Percentiles rank a stretch among this genome's conserved stretches.
Conservation (phyloP, 208 protist species). For the Leishmania martiniquensis region DNA sequence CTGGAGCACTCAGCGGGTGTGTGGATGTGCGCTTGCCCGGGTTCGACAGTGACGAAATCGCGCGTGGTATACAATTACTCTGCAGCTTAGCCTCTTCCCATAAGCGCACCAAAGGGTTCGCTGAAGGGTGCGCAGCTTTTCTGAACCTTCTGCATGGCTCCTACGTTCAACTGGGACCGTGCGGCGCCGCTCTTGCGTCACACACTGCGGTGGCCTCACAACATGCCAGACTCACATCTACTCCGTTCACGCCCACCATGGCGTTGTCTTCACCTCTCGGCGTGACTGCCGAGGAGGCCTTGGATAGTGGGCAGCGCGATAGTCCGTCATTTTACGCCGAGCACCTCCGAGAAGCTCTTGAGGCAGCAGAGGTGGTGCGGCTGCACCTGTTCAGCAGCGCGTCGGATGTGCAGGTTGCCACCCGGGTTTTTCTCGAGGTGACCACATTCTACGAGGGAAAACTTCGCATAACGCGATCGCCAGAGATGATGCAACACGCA, state of each 20-base stretch:
- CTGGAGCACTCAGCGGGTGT: slow-evolving; percentile 32
- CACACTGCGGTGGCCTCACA: neutral
- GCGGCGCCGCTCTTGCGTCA: neutral
- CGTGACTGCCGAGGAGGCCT: neutral
- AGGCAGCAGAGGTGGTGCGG: slow-evolving; percentile 40
- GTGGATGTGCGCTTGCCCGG: slow-evolving; percentile 61
- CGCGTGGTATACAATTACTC: slow-evolving; percentile 51
- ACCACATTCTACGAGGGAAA: slow-evolving; percentile 39
- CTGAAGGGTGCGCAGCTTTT: slow-evolving; percentile 46
- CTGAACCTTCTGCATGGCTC: slow-evolving; percentile 48
- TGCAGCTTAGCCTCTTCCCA: slow-evolving; percentile 54
- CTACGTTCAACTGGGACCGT: slow-evolving; percentile 12
- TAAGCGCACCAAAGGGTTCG: slow-evolving; percentile 58
- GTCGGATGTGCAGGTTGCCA: slow-evolving; percentile 52
- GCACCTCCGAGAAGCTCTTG: slow-evolving; percentile 39
- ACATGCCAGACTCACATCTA: neutral
- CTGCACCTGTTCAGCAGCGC: slow-evolving; percentile 36
- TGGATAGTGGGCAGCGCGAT: neutral
- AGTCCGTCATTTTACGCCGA: slow-evolving; percentile 23
- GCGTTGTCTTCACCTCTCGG: neutral
- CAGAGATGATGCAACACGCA: neutral
- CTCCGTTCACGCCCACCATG: neutral
- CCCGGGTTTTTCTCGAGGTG: slow-evolving; percentile 37
- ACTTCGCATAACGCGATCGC: slow-evolving; percentile 3
- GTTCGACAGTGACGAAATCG: slow-evolving; percentile 65